Evolutionary conservation across 345 rosid species (phyloP), one percentile per base, ranked within the genome.

Genomic region (Heritiera fomes): DNA sequence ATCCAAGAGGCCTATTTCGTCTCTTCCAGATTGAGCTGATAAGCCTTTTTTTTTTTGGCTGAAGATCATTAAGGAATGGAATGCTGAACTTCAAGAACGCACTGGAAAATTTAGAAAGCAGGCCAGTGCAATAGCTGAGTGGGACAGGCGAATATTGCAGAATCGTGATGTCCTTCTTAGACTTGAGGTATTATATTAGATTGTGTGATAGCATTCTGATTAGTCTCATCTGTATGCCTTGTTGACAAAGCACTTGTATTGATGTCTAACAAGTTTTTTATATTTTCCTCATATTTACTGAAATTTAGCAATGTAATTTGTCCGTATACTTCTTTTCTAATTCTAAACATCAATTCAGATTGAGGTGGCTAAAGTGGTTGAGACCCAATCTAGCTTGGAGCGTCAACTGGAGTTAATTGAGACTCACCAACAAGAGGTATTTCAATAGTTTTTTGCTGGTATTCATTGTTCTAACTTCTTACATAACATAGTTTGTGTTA

Each of bases 361-460:
- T 89, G 98, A 96, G 88, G 97, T 94, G 81, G 98, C 97, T 71
- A 94, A 94, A 90, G 99, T 94, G 84, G 99, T 94, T 66, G 97
- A 96, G 86, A 91, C 92, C 3, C 98, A 96, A 87, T 83, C 89
- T 69, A 85, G 88, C 75, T 79, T 96, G 87, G 99, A 96, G 74
- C 85, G 95, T 61, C 95, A 90, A 82, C 83, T 96, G 82, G 99
- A 94, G 85, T 89, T 96, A 81, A 92, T 94, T 71, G 98, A 96
- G 85, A 96, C 99, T 82, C 99, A 96, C 84, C 99, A 94, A 73
- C 91, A 89, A 79, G 99, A 96, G 97, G 99, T 94, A 88, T 75
- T 78, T 71, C 32, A 45, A 15, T 43, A 53, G 78, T 28, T 49
- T 68, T 70, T 43, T 17, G 41, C 32, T 80, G 17, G 15, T 45